Evolutionary conservation across 192 early-diverging fungal species (phyloP).

Genomic region (Coemansia sp.): DNA sequence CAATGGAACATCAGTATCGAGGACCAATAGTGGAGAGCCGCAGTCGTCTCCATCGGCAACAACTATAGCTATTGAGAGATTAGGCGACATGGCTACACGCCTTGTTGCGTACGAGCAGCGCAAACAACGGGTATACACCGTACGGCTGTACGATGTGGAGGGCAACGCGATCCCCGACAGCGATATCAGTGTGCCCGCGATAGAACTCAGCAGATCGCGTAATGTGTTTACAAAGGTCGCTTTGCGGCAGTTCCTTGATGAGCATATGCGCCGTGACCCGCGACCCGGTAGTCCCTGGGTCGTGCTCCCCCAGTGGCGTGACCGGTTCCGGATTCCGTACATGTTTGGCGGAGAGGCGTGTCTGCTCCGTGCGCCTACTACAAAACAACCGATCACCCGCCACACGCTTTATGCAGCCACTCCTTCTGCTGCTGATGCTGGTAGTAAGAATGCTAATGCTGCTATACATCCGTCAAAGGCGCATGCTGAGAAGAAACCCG

Average conservation of each 20-base stretch:
- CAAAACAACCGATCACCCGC: background rate
- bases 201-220: slow-evolving; percentile 47
- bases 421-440: background rate
- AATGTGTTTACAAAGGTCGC: slow-evolving; percentile 54
- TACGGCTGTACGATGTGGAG: slow-evolving; percentile 43
- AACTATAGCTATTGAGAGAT: slow-evolving; percentile 24
- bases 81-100: slow-evolving; percentile 18
- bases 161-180: slow-evolving; percentile 41
- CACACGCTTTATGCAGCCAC: background rate
- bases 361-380: slow-evolving; percentile 12
- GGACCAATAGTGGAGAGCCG: background rate
- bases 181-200: slow-evolving; percentile 41
- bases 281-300: slow-evolving; percentile 47
- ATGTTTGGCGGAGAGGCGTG: slow-evolving; percentile 40
- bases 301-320: slow-evolving; percentile 39
- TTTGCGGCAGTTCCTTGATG: slow-evolving; percentile 46
- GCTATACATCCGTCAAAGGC: background rate
- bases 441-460: background rate
- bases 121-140: slow-evolving; percentile 31
- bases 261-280: slow-evolving; percentile 34
- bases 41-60: background rate
- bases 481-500: background rate
- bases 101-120: slow-evolving; percentile 35
- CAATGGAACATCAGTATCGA: background rate
- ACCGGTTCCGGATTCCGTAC: slow-evolving; percentile 51